A percentile compares a stretch with the other conserved stretches of the same genome.
Conservation (phyloP, 805 yeast species). For the Candida ovalis region DNA sequence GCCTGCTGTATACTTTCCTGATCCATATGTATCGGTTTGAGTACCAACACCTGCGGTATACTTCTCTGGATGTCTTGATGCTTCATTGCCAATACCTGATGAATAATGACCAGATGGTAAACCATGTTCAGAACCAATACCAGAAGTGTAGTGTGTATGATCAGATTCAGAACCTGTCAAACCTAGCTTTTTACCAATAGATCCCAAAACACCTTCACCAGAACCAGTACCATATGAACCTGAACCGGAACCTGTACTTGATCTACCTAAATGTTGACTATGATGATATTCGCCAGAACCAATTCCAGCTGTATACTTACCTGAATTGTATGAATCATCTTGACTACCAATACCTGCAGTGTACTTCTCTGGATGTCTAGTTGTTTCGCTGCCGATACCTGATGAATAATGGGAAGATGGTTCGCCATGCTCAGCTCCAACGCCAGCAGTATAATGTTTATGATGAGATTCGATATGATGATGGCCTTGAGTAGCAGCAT, state of each 20-base stretch:
- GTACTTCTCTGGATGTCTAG: background rate
- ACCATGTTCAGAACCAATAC: background rate
- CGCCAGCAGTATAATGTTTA: background rate
- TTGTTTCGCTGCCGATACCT: constrained; percentile 3
- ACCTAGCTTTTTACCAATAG: background rate
- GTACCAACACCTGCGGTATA: background rate
- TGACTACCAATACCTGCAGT: background rate
- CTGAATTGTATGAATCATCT: background rate
- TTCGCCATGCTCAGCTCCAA: background rate
- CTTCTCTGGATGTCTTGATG: background rate
- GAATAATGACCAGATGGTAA: background rate
- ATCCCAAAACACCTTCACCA: background rate
- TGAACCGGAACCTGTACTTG: constrained; percentile 12
- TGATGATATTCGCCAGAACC: constrained; percentile 9
- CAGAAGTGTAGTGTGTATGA: background rate
- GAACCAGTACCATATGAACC: constrained; percentile 13
- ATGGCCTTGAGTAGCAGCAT: constrained; percentile 6
- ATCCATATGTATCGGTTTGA: background rate
- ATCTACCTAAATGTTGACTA: constrained; percentile 11
- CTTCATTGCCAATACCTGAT: background rate
- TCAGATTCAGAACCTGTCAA: background rate
- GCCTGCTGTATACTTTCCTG: background rate
- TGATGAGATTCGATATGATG: background rate
- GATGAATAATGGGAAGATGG: background rate
- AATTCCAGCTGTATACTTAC: background rate